These are phyloP conservation scores for Xylaria polymorpha DNA, from an alignment of 2,329 filamentous ascomycete species.

Conservation along the genomic window DNA sequence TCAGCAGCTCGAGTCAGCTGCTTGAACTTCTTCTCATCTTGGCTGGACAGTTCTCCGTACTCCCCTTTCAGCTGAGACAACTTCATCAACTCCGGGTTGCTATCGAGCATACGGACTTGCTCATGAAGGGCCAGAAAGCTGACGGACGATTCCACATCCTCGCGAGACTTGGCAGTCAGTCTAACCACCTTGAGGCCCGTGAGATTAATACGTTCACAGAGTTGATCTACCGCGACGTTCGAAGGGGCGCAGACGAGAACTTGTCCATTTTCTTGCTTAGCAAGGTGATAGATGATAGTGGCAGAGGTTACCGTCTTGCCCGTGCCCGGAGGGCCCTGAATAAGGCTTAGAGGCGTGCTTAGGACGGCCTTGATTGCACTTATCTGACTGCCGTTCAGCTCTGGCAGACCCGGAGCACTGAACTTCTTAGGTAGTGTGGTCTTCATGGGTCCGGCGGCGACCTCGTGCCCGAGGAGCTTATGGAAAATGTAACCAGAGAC, in stretches of 20 bases:
- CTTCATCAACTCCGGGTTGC: conserved; percentile 92
- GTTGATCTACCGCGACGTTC: conserved; percentile 97
- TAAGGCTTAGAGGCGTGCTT: conserved; percentile 92
- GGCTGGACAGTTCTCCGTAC: conserved; percentile 88
- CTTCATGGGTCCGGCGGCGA: conserved; percentile 94
- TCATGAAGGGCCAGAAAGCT: conserved; percentile 95
- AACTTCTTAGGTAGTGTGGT: conserved; percentile 96
- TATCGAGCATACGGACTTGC: conserved; percentile 97
- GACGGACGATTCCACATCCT: conserved; percentile 98
- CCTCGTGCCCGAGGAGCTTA: conserved; percentile 93
- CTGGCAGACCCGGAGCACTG: conserved; percentile 91
- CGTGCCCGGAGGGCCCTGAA: conserved; percentile 95
- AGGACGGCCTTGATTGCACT: conserved; percentile 95
- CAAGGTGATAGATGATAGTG: conserved; percentile 97
- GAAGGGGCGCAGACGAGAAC: conserved; percentile 97
- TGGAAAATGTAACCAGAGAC: conserved; percentile 99
- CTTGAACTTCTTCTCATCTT: conserved; percentile 99
- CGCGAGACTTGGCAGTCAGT: conserved; percentile 97
- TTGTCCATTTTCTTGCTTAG: conserved; percentile 93
- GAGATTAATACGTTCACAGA: conserved; percentile 94
- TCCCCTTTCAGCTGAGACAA: conserved; percentile 93
- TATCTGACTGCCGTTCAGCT: conserved; percentile 95
- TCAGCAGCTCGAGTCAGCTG: conserved; percentile 93
- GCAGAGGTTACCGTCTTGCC: conserved; percentile 99
- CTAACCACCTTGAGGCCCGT: conserved; percentile 97